These are phyloP conservation scores for Starmerella lactis-condensi DNA, from an alignment of 805 yeast species.

Conservation along the genomic window DNA sequence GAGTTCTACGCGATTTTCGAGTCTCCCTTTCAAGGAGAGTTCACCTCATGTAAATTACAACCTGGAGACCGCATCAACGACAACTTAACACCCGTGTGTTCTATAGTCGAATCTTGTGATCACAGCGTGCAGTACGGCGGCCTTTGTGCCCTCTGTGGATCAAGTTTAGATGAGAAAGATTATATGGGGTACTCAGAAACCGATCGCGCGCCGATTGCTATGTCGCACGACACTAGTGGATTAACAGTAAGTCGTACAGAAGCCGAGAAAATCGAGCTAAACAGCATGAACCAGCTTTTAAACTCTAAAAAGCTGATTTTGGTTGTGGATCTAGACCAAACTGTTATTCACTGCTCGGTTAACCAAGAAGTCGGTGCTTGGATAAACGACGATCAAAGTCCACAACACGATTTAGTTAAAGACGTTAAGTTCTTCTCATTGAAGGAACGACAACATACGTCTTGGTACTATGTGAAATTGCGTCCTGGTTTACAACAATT, in stretches of 20 bases:
- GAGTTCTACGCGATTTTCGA: conserved; percentile 40
- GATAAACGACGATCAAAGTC: conserved; percentile 71
- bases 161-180: conserved; percentile 53
- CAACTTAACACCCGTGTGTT: conserved; percentile 32
- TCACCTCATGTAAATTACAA: conserved; percentile 33
- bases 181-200: conserved; percentile 50
- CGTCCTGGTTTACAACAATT: conserved; percentile 75
- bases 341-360: conserved; percentile 92
- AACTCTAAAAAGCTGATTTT: conserved; percentile 54
- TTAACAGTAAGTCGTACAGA: conserved; percentile 69
- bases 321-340: conserved; percentile 93
- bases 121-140: conserved; percentile 93
- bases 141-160: conserved; percentile 82
- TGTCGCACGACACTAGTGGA: conserved; percentile 78
- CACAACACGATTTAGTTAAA: conserved; percentile 66
- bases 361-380: conserved; percentile 95
- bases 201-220: conserved; percentile 65
- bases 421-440: conserved; percentile 64
- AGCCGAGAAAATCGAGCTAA: conserved; percentile 65
- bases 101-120: conserved; percentile 63
- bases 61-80: conserved; percentile 41
- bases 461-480: conserved; percentile 83
- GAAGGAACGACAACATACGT: conserved; percentile 35
- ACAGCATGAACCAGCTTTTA: conserved; percentile 41
- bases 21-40: conserved; percentile 59